Base-by-base conservation (phyloP, 805 yeast genomes). In the Starmera amethionina region DNA sequence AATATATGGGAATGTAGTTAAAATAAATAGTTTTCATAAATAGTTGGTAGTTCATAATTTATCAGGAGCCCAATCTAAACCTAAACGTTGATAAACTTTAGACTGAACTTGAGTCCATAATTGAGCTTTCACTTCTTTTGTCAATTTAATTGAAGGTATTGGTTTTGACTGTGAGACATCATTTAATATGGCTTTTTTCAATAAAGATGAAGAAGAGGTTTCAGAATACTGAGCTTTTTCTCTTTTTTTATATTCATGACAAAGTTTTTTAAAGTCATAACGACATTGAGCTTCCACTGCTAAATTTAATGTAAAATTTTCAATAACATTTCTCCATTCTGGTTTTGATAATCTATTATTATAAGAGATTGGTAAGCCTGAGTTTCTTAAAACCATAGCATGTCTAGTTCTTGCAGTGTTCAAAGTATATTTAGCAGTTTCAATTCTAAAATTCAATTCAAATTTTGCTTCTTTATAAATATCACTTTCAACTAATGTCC, bases 311-410 rank as follows among this genome's bases (percentile, higher is more conserved):
- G 79, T 49, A 50, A 73, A 82, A 58, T 80, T 82, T 47, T 82
- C 90, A 43, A 82, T 77, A 25, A 82, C 71, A 51, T 80, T 78
- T 48, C 89, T 64, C 86, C 88, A 81, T 55, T 82, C 84, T 22
- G 75, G 73, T 46, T 71, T 67, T 6, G 72, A 61, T n/a, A 73
- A 52, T 36, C 51, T 44, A 37, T 46, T 47, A 42, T 49, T 43
- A 38, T 41, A 43, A 14, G 36, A 16, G 4, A 35, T 27, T 3
- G 54, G 48, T 4, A 49, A 34, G 8, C 55, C 54, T 16, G 47
- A 43, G 25, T 40, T 43, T 15, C 52, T 50, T 60, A 65, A 51
- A 14, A 58, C 45, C 36, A 48, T 48, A 36, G 63, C 65, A 47
- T 75, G 78, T 45, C 81, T 59, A 39, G 62, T 49, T 47, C 80